Percentiles rank a stretch among this genome's conserved stretches.
These are phyloP conservation scores for Ophiostoma angusticollis DNA, from an alignment of 2,329 filamentous ascomycete genomes.

Conservation along the genomic window DNA sequence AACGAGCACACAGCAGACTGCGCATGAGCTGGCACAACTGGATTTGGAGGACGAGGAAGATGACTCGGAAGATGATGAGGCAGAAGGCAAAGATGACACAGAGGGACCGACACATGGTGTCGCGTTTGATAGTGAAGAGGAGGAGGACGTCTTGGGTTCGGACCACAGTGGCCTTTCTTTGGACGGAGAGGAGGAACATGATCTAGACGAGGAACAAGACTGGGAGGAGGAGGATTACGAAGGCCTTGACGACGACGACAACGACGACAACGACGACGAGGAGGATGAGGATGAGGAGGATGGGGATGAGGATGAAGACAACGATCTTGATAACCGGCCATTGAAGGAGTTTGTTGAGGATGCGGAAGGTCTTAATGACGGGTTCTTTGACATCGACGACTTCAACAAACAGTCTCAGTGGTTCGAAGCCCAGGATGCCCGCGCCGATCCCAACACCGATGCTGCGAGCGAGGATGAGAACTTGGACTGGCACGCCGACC, in stretches of 20 bases:
- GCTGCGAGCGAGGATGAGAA: constrained; percentile 69
- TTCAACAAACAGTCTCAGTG: constrained; percentile 92
- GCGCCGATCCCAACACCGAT: constrained; percentile 62
- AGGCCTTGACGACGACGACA: constrained; percentile 20
- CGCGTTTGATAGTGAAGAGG: constrained; percentile 20
- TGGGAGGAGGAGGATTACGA: constrained; percentile 21
- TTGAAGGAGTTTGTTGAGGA: constrained; percentile 53
- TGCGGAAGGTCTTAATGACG: constrained; percentile 80
- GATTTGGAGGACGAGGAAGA: constrained; percentile 31
- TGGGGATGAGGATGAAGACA: constrained; percentile 32
- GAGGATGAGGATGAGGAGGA: constrained; percentile 21
- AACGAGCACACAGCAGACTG: constrained; percentile 37
- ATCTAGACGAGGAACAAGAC: constrained; percentile 18
- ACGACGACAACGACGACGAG: constrained; percentile 22
- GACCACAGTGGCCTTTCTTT: constrained; percentile 18
- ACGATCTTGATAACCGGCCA: constrained; percentile 34
- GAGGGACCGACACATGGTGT: too few relatives aligned
- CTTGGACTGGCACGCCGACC: constrained; percentile 69
- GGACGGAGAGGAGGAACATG: constrained; percentile 21
- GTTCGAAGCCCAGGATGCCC: constrained; percentile 73
- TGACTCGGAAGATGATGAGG: constrained; percentile 29
- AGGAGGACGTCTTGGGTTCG: constrained; percentile 25
- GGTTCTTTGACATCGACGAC: constrained; percentile 94
- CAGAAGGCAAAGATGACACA: constrained; percentile 27
- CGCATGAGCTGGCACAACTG: constrained; percentile 34